phyloP scores from a whole-genome alignment of 768 basidiomycete species.

The Collybiopsis confluens region DNA sequence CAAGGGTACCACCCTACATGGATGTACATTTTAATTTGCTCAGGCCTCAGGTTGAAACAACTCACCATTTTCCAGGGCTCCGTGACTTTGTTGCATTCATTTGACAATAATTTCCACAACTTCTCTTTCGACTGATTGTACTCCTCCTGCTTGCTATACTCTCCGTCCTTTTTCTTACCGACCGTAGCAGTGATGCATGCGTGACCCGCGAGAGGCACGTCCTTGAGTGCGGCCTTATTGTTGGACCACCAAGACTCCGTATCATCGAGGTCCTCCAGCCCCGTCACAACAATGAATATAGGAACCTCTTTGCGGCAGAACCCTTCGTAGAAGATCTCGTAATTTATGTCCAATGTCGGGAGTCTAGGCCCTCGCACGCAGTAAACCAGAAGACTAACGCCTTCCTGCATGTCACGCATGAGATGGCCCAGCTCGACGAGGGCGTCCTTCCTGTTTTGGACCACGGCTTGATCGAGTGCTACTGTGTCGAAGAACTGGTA shows the following conservation, averaged over 20 bases:
- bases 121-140: constrained; percentile 25
- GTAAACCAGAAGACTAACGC: constrained; percentile 36
- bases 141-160: constrained; percentile 17
- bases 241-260: constrained; percentile 28
- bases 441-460: constrained; percentile 11
- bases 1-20: too few relatives aligned
- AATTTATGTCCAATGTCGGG: constrained; percentile 30
- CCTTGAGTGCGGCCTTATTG: constrained; percentile 20
- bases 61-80: not conserved
- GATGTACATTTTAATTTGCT: too few relatives aligned
- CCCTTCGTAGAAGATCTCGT: constrained; percentile 31
- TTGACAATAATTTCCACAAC: not conserved
- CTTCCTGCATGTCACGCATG: constrained; percentile 19
- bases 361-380: constrained; percentile 35
- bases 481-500: constrained; percentile 29
- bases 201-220: constrained; percentile 24
- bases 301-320: constrained; percentile 35
- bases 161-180: constrained; percentile 16
- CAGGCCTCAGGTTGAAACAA: too few relatives aligned
- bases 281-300: constrained; percentile 32
- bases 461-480: constrained; percentile 32
- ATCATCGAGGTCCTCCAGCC: constrained; percentile 28
- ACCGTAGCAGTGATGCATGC: constrained; percentile 27
- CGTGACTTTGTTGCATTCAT: constrained; percentile 1
- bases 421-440: constrained; percentile 22